Base-by-base conservation (phyloP, 2,329 filamentous ascomycete genomes). In the Didymella lethalis region DNA sequence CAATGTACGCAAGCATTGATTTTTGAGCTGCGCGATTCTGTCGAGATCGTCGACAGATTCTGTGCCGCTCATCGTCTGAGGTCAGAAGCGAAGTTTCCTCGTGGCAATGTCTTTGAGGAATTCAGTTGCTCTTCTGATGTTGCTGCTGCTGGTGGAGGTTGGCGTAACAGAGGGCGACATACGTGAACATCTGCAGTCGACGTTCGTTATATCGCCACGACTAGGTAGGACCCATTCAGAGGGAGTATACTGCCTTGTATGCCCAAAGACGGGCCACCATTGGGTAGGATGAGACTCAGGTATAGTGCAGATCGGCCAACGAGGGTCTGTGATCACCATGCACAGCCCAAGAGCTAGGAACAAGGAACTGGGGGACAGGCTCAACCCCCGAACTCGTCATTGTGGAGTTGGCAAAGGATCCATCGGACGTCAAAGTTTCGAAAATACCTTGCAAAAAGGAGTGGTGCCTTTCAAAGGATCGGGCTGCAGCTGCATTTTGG, bases 301-400 rank as follows among this genome's bases (percentile, higher is more conserved):
- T 23, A 29, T 41, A 36, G 25, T 44, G 45, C 14, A 29, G 53
- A 56, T 56, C 53, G 46, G 44, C 40, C 53, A 40, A 45, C 38
- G 40, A 32, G 6, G 29, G 29, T 31, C 29, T 31, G 29, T 38
- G 31, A 23, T 23, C 20, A 18, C 20, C 47, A 12, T 51, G 54
- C 54, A 51, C 47, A 41, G 41, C 32, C 54, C 54, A 31, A 43
- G 26, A 28, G 12, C 54, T 47, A 26, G 54, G 54, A 51, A 46
- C 54, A 50, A 38, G 54, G 47, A 28, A 26, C 6, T 46, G 40
- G 47, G 32, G 41, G 32, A 47, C 36, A 34, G 18, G 34, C 8
- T 48, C 14, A 16, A 18, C 1, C 34, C 44, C 46, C 53, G 28
- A 16, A 38, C 23, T 48, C 47, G 40, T 50, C 54, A 50, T 50